A percentile compares a stretch with the other conserved stretches of the same genome.
phyloP scores from a whole-genome alignment of 2,329 filamentous ascomycete genomes.

The Alternaria brassicicola region DNA sequence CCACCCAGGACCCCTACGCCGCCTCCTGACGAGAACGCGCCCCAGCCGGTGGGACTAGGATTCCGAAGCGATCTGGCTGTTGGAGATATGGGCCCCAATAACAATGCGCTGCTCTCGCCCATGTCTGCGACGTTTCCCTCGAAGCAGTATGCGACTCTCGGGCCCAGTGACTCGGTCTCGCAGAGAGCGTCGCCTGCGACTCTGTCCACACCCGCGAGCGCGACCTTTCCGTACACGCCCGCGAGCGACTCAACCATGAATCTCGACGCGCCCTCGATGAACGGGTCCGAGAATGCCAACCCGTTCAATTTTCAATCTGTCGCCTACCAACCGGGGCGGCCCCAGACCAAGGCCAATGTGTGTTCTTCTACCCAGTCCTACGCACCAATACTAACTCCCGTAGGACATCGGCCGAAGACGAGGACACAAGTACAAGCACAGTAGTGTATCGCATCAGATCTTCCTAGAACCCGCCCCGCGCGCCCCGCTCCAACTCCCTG shows the following conservation, averaged over 20 bases:
- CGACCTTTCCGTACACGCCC: slow-evolving; percentile 43
- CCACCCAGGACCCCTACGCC: slow-evolving; percentile 70
- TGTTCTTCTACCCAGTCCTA: not conserved
- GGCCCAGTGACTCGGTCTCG: slow-evolving; percentile 44
- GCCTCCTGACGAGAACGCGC: slow-evolving; percentile 60
- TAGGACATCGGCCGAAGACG: slow-evolving; percentile 89
- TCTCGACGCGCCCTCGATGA: slow-evolving; percentile 37
- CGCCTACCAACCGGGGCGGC: slow-evolving; percentile 59
- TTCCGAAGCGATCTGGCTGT: slow-evolving; percentile 40
- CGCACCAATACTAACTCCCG: slow-evolving; percentile 30
- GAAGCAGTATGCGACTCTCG: slow-evolving; percentile 44
- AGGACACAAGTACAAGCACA: slow-evolving; percentile 98
- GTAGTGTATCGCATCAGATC: slow-evolving; percentile 93
- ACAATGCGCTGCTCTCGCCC: slow-evolving; percentile 46
- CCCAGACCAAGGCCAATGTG: slow-evolving; percentile 71
- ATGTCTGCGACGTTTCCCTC: slow-evolving; percentile 49
- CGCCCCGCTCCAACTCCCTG: slow-evolving; percentile 85
- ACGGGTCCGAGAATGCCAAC: slow-evolving; percentile 55
- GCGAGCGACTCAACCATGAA: slow-evolving; percentile 36
- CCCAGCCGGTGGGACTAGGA: slow-evolving; percentile 41
- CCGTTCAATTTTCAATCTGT: slow-evolving; percentile 94
- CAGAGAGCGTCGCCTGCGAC: slow-evolving; percentile 41
- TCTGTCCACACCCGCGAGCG: slow-evolving; percentile 42
- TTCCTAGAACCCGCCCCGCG: slow-evolving; percentile 90
- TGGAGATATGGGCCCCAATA: slow-evolving; percentile 34